A percentile compares a stretch with the other conserved stretches of the same genome.
Conservation (phyloP, 2,329 filamentous ascomycete species). For the Orbilia ellipsospora region DNA sequence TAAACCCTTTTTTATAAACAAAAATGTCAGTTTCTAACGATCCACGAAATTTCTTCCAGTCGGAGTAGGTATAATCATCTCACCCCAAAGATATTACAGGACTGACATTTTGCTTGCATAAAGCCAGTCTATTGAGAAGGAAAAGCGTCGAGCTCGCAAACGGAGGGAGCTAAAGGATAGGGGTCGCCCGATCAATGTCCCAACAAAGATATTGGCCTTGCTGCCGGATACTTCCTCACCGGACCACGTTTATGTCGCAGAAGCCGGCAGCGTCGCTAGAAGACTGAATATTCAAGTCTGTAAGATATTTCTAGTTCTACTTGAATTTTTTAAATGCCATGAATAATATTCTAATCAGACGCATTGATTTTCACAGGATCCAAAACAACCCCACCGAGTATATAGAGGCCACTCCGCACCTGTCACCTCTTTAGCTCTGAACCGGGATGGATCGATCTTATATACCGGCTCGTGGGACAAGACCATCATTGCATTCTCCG, state of each 20-base stretch:
- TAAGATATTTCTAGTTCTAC: slow-evolving; percentile 60
- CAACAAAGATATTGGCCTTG: slow-evolving; percentile 86
- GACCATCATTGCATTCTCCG: slow-evolving; percentile 84
- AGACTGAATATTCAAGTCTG: slow-evolving; percentile 80
- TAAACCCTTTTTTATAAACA: slow-evolving; percentile 59
- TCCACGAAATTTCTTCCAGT: slow-evolving; percentile 89
- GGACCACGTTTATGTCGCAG: slow-evolving; percentile 78
- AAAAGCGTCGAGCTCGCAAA: slow-evolving; percentile 73
- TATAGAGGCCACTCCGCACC: slow-evolving; percentile 83
- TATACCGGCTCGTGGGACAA: slow-evolving; percentile 97
- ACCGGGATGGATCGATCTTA: slow-evolving; percentile 69
- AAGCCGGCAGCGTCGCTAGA: slow-evolving; percentile 84
- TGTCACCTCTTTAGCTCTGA: slow-evolving; percentile 79
- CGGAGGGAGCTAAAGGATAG: slow-evolving; percentile 78
- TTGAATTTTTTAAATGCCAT: too few species aligned
- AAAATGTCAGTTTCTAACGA: slow-evolving; percentile 76
- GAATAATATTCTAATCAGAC: too few species aligned
- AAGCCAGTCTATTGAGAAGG: slow-evolving; percentile 60
- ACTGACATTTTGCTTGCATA: slow-evolving; percentile 11
- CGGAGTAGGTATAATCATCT: slow-evolving; percentile 72
- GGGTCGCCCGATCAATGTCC: slow-evolving; percentile 81
- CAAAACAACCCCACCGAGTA: slow-evolving; percentile 29
- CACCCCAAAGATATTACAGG: neutral
- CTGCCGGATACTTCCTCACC: slow-evolving; percentile 73
- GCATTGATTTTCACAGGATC: slow-evolving; percentile 15